Evolutionary conservation across 495 filamentous ascomycete species (phyloP).

Genomic region (Stereocaulon alpinum): DNA sequence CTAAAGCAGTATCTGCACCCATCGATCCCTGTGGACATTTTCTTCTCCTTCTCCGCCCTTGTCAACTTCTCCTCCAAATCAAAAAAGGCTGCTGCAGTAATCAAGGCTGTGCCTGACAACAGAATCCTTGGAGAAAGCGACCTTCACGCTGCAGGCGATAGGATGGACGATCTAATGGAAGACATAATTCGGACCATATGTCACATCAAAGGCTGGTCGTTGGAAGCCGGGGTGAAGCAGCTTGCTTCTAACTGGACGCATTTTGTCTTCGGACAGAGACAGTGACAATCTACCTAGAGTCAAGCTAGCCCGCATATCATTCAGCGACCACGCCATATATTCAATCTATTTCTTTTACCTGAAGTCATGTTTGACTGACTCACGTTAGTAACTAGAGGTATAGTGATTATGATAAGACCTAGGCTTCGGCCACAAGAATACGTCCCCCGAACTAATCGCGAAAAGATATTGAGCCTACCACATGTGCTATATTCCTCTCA

Average conservation of each 20-base stretch:
- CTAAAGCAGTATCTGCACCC: slow-evolving; percentile 69
- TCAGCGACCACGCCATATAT: no score
- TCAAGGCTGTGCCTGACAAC: slow-evolving; percentile 66
- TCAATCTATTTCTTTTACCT: no score
- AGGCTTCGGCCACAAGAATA: no score
- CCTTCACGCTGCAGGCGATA: slow-evolving; percentile 68
- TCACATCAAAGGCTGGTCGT: slow-evolving; percentile 62
- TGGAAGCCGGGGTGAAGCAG: slow-evolving; percentile 58
- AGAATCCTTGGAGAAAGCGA: slow-evolving; percentile 83
- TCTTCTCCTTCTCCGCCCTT: slow-evolving; percentile 75
- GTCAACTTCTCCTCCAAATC: slow-evolving; percentile 64
- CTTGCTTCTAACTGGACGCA: slow-evolving; percentile 69
- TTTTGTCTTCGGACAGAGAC: slow-evolving; percentile 57
- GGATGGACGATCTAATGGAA: slow-evolving; percentile 73
- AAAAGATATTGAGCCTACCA: no score
- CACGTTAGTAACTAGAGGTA: no score
- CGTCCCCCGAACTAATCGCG: no score
- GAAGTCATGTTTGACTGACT: no score
- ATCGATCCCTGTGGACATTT: slow-evolving; percentile 66
- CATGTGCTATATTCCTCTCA: no score
- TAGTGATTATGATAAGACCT: no score
- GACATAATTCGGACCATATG: slow-evolving; percentile 64
- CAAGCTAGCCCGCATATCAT: neutral
- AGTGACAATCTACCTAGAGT: neutral
- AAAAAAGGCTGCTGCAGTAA: slow-evolving; percentile 48